Percentiles rank a stretch among this genome's conserved stretches.
Conservation (phyloP, 352 stramenopile genomes). For the Globisporangium nagaii region DNA sequence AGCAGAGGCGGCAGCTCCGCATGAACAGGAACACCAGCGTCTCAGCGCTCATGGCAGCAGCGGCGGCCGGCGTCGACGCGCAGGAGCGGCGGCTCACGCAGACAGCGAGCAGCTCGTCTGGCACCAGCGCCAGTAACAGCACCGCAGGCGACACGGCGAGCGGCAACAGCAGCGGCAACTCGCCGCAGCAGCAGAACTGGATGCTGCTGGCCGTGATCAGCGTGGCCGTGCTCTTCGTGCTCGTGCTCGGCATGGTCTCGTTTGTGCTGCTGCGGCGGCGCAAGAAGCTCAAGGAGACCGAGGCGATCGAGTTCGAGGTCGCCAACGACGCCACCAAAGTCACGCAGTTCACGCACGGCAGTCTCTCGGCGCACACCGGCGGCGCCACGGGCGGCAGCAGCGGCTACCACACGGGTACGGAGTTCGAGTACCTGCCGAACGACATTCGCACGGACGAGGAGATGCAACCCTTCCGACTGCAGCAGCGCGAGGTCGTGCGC, state of each 20-base stretch:
- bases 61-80: too few species aligned
- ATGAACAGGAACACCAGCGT: too few species aligned
- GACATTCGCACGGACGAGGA: constrained; percentile 33
- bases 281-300: constrained; percentile 12
- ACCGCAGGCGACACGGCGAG: too few species aligned
- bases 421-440: constrained; percentile 21
- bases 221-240: constrained; percentile 14
- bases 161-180: background rate
- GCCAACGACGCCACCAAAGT: constrained; percentile 7
- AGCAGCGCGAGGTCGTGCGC: constrained; percentile 23
- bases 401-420: constrained; percentile 1
- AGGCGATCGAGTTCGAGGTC: constrained; percentile 9
- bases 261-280: constrained; percentile 13
- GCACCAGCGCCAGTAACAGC: too few species aligned
- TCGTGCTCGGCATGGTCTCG: constrained; percentile 12
- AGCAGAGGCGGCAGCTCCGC: too few species aligned
- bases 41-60: too few species aligned
- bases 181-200: constrained; percentile 13
- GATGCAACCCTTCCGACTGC: constrained; percentile 23
- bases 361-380: constrained; percentile 3
- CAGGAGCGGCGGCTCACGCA: too few species aligned
- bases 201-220: constrained; percentile 18
- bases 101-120: too few species aligned
- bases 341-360: constrained; percentile 14
- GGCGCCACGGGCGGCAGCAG: background rate